Evolutionary conservation across 129 eudicot genomes (phyloP).

Genomic region (Pseudognaphalium luteoalbum): DNA sequence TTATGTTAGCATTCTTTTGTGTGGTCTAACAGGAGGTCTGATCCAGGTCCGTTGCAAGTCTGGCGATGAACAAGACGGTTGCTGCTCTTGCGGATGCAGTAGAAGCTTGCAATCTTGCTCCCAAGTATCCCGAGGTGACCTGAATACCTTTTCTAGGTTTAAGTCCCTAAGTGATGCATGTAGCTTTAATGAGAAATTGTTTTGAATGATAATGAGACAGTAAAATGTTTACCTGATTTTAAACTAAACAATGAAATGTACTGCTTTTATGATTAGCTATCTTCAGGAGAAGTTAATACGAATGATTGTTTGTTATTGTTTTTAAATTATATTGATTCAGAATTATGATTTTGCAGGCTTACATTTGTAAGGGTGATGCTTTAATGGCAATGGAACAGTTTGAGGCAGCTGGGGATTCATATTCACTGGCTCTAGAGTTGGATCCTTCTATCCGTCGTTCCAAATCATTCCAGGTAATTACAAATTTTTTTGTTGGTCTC

Average conservation of each 20-base stretch:
- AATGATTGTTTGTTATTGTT: neutral
- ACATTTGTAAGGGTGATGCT: slow-evolving; percentile 79
- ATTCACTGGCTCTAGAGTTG: slow-evolving; percentile 60
- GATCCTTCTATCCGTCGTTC: slow-evolving; percentile 82
- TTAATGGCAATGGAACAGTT: slow-evolving; percentile 73
- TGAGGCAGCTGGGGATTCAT: slow-evolving; percentile 63
- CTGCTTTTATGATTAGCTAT: neutral
- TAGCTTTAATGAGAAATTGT: neutral
- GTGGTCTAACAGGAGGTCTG: slow-evolving; percentile 31
- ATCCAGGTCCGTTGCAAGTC: slow-evolving; percentile 61
- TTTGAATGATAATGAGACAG: neutral
- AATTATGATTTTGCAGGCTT: slow-evolving; percentile 50
- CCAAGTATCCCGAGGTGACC: slow-evolving; percentile 59
- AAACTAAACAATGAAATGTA: neutral
- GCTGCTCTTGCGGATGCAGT: slow-evolving; percentile 84
- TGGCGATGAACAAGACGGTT: slow-evolving; percentile 51
- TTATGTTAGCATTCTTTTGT: slow-evolving; percentile 7
- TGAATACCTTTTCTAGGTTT: neutral
- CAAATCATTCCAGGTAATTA: slow-evolving; percentile 74
- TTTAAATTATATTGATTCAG: neutral
- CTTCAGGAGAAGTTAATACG: neutral
- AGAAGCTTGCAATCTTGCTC: slow-evolving; percentile 63
- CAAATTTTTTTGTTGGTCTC: neutral
- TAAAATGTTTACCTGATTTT: neutral
- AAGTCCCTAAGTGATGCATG: neutral